Evolutionary conservation across 108 stramenopile species (phyloP).

Genomic region (Ochromonas danica): DNA sequence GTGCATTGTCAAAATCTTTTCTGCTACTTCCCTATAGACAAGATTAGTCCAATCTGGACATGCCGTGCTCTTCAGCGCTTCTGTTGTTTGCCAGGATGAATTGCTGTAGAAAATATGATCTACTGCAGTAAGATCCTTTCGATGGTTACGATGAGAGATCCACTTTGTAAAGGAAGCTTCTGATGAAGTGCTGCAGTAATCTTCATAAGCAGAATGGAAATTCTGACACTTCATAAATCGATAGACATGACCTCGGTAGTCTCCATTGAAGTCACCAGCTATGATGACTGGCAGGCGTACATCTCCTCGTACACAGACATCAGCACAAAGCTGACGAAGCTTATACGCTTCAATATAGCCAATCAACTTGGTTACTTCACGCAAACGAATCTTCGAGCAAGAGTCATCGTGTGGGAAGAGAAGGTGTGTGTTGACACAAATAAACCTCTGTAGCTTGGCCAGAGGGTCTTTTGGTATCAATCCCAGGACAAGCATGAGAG

Average conservation of each 20-base stretch:
- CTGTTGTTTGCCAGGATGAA: not conserved
- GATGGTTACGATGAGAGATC: slow-evolving; percentile 23
- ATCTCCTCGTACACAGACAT: not conserved
- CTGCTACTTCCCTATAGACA: slow-evolving; percentile 26
- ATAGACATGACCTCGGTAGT: not conserved
- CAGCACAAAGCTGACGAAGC: not conserved
- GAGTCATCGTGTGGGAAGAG: slow-evolving; percentile 28
- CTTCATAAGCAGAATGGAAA: slow-evolving; percentile 30
- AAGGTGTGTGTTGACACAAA: slow-evolving; percentile 29
- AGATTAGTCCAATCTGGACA: slow-evolving; percentile 36
- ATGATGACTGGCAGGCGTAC: slow-evolving; percentile 10
- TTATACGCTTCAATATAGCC: slow-evolving; percentile 34
- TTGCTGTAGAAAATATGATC: slow-evolving; percentile 25
- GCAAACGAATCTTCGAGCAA: not conserved
- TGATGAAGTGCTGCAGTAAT: not conserved
- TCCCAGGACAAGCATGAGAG: not conserved
- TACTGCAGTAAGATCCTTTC: slow-evolving; percentile 2
- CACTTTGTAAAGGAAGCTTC: not conserved
- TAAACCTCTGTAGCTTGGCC: not conserved
- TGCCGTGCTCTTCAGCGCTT: not conserved
- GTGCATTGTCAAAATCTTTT: too few species aligned
- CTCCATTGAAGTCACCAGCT: slow-evolving; percentile 26
- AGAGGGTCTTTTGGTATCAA: too few species aligned
- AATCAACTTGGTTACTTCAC: slow-evolving; percentile 26
- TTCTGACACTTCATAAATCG: slow-evolving; percentile 6